Evolutionary conservation across 2,329 filamentous ascomycete genomes (phyloP).

Genomic region (Fragosphaeria purpurea): DNA sequence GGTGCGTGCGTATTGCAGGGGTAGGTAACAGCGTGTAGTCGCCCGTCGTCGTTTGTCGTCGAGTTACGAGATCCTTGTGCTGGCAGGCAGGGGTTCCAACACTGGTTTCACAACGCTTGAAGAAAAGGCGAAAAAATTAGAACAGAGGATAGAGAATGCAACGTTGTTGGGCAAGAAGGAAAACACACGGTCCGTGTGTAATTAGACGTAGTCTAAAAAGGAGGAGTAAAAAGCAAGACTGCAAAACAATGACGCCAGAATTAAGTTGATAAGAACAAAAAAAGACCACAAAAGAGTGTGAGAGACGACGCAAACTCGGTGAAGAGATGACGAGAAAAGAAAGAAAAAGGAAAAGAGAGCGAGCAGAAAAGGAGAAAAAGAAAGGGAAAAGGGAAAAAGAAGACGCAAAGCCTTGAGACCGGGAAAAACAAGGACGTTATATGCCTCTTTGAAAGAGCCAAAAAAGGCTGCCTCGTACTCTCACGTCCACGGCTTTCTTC

Average conservation of each 20-base stretch:
- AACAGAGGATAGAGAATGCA: not conserved
- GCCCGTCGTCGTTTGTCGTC: too few species aligned
- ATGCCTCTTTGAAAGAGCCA: not conserved
- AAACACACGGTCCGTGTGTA: slow-evolving; percentile 1
- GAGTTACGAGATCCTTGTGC: not conserved
- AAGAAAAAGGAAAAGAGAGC: not conserved
- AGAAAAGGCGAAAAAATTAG: not conserved
- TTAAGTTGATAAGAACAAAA: not conserved
- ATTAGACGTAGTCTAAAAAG: not conserved
- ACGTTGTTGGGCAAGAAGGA: not conserved
- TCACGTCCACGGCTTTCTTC: too few species aligned
- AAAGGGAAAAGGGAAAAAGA: not conserved
- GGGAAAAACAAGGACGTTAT: slow-evolving; percentile 2
- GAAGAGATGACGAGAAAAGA: not conserved
- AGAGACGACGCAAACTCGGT: too few species aligned
- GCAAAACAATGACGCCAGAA: not conserved
- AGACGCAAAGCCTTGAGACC: not conserved
- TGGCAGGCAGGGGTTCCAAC: not conserved
- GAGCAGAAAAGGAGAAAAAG: not conserved
- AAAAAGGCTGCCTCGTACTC: too few species aligned
- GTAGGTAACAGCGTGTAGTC: too few species aligned
- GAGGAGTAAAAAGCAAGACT: not conserved
- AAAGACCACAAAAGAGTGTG: not conserved
- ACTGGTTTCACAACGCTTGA: slow-evolving; percentile 4
- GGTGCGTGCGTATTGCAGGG: too few species aligned